Conservation (phyloP, 768 basidiomycete species). For the Boletus reticuloceps region DNA sequence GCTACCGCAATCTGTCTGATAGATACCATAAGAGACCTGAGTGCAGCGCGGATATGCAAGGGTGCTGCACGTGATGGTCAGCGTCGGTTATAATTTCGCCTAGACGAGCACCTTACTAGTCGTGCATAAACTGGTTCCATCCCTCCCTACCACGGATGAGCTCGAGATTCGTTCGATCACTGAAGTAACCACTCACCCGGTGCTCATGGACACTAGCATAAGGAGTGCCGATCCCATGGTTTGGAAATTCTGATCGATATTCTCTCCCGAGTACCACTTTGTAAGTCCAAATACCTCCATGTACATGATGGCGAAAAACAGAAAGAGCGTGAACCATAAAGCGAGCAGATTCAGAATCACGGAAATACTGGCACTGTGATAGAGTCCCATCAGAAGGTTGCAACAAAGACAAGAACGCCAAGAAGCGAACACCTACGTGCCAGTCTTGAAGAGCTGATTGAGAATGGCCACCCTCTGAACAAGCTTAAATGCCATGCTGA, state of each 20-base stretch:
- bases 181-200: slow-evolving; percentile 58
- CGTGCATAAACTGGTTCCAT: slow-evolving; percentile 98
- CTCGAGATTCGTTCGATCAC: not conserved
- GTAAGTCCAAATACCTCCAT: slow-evolving; percentile 92
- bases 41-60: slow-evolving; percentile 81
- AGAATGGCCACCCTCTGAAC: slow-evolving; percentile 84
- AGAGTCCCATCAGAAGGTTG: not conserved
- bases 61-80: slow-evolving; percentile 46
- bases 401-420: not conserved
- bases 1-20: slow-evolving; percentile 87
- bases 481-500: slow-evolving; percentile 91
- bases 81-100: not conserved
- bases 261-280: slow-evolving; percentile 72
- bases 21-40: slow-evolving; percentile 39
- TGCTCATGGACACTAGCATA: slow-evolving; percentile 91
- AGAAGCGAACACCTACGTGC: slow-evolving; percentile 58
- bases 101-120: slow-evolving; percentile 54
- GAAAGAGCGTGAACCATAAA: slow-evolving; percentile 86
- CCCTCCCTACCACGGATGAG: slow-evolving; percentile 59
- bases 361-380: slow-evolving; percentile 73
- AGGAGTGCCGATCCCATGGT: slow-evolving; percentile 77
- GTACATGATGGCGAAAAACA: slow-evolving; percentile 87
- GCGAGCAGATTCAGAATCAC: slow-evolving; percentile 81
- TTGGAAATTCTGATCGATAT: slow-evolving; percentile 63
- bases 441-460: slow-evolving; percentile 96